phyloP scores from a whole-genome alignment of 805 yeast genomes.

The Metschnikowia noctiluminum region DNA sequence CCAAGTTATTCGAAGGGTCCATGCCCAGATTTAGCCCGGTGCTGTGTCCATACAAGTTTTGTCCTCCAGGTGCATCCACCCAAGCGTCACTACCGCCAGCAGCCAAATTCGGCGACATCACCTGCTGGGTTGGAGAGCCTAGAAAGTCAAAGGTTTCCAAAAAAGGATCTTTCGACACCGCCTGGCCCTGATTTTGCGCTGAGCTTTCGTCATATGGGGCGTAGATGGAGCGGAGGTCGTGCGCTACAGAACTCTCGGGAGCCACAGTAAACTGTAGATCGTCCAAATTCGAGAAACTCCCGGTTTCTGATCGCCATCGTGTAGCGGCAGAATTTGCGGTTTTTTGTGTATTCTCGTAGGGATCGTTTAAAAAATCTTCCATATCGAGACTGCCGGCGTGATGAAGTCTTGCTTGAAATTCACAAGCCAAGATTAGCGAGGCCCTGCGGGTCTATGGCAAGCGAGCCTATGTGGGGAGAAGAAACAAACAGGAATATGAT shows the following conservation, averaged over 20 bases:
- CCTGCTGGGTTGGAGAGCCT: constrained; percentile 16
- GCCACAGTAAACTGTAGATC: constrained; percentile 10
- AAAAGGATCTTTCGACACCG: constrained; percentile 12
- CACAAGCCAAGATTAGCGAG: neutral
- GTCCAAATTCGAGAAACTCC: constrained; percentile 1
- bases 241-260: neutral
- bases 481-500: too few relatives aligned
- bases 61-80: constrained; percentile 1
- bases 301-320: constrained; percentile 1
- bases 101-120: constrained; percentile 7
- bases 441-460: neutral
- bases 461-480: neutral
- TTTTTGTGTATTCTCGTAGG: constrained; percentile 9
- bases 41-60: constrained; percentile 9
- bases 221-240: constrained; percentile 3
- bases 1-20: constrained; percentile 25
- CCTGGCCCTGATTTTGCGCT: neutral
- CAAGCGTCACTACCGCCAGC: constrained; percentile 3
- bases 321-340: neutral
- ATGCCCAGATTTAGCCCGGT: constrained; percentile 4
- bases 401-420: neutral
- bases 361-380: constrained; percentile 13
- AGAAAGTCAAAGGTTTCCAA: constrained; percentile 18
- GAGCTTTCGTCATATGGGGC: constrained; percentile 1
- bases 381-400: neutral